A percentile compares a stretch with the other conserved stretches of the same genome.
Evolutionary conservation across 495 filamentous ascomycete species (phyloP).

Genomic region (Jackrogersella minutella): DNA sequence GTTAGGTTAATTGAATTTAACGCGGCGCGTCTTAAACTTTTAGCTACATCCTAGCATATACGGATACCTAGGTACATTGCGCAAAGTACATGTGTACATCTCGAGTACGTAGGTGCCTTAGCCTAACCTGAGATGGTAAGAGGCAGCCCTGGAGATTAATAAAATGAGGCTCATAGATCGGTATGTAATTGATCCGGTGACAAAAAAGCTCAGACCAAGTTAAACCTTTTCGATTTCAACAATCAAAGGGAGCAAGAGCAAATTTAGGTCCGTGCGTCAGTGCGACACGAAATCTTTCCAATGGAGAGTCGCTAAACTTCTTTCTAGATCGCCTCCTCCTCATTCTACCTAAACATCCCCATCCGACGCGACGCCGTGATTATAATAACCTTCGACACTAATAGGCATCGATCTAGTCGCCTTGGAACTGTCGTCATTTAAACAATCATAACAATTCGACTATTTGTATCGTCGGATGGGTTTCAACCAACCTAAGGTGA

Average conservation of each 20-base stretch:
- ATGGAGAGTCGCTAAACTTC: conserved; percentile 13
- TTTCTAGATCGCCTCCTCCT: conserved; percentile 30
- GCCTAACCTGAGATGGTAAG: not conserved
- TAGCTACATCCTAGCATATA: not conserved
- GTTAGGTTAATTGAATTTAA: conserved; percentile 3
- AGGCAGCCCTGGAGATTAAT: not conserved
- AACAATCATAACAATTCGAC: conserved; percentile 2
- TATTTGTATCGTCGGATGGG: conserved; percentile 32
- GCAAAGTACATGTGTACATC: too few relatives aligned
- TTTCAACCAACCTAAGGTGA: conserved; percentile 27
- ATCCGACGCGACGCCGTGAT: conserved; percentile 4
- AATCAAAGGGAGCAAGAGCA: conserved; percentile 1
- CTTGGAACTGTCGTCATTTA: not conserved
- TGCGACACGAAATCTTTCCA: conserved; percentile 45
- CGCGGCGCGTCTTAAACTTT: not conserved
- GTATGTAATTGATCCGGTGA: conserved; percentile 20
- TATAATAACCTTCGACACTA: not conserved
- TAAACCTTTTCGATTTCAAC: not conserved
- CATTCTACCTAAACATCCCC: conserved; percentile 14
- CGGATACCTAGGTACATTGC: not conserved
- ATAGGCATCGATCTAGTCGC: conserved; percentile 18
- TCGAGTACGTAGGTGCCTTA: not conserved
- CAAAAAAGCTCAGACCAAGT: conserved; percentile 5
- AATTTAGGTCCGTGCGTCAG: conserved; percentile 19
- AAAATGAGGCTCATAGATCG: conserved; percentile 13